Evolutionary conservation across 106 monocot species (phyloP).

Genomic region (Triglochin maritima): DNA sequence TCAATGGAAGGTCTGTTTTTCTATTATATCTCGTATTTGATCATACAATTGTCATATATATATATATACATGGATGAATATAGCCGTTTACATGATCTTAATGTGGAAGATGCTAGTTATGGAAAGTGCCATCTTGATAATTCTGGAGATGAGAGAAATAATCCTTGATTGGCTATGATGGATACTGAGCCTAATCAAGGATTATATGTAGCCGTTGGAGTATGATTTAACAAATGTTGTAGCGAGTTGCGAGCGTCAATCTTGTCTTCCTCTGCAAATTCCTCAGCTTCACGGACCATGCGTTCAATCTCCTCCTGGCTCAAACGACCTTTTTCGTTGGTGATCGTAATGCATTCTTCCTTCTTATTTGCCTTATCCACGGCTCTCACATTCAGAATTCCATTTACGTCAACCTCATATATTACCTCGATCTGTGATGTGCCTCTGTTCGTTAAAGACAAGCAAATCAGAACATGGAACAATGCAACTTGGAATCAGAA

Average conservation of each 20-base stretch:
- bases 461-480: neutral
- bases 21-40: too few species aligned
- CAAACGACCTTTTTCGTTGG: conserved; percentile 40
- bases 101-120: too few species aligned
- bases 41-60: too few species aligned
- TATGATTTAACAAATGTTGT: conserved; percentile 1
- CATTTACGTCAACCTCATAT: conserved; percentile 40
- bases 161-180: too few species aligned
- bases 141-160: too few species aligned
- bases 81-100: too few species aligned
- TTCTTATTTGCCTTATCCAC: conserved; percentile 31
- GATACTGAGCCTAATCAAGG: too few species aligned
- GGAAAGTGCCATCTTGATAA: too few species aligned
- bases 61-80: too few species aligned
- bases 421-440: conserved; percentile 39
- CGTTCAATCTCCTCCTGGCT: conserved; percentile 50
- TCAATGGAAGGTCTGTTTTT: too few species aligned
- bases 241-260: conserved; percentile 35
- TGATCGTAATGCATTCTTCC: conserved; percentile 37
- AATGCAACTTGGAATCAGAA: neutral
- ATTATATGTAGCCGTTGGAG: too few species aligned
- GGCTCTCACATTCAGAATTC: conserved; percentile 42
- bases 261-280: conserved; percentile 36
- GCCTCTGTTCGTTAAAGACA: conserved; percentile 8
- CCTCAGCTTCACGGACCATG: conserved; percentile 44